Evolutionary conservation across 2,329 filamentous ascomycete species (phyloP).

Genomic region (Penicillium sp.): DNA sequence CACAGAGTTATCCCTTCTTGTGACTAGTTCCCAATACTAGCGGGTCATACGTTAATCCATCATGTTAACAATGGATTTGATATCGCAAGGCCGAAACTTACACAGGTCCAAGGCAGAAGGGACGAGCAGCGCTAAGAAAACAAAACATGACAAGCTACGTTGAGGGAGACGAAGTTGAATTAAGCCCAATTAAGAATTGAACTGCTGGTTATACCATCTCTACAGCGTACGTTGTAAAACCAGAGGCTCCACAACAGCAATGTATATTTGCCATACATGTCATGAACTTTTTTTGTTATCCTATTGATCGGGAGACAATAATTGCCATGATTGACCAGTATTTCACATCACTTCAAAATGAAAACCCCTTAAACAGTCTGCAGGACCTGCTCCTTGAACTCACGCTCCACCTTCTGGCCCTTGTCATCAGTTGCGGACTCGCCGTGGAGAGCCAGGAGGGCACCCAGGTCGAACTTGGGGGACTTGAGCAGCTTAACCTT

Average conservation of each 20-base stretch:
- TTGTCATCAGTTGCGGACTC: slow-evolving; percentile 95
- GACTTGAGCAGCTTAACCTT: slow-evolving; percentile 99
- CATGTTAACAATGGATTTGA: too few relatives aligned
- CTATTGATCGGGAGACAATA: slow-evolving; percentile 27
- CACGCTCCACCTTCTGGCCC: slow-evolving; percentile 97
- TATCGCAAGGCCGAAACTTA: too few relatives aligned
- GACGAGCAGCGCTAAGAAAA: too few relatives aligned
- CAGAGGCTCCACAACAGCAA: neutral
- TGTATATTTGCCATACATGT: slow-evolving; percentile 23
- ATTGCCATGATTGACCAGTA: slow-evolving; percentile 61
- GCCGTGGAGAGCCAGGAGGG: slow-evolving; percentile 93
- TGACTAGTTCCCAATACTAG: too few relatives aligned
- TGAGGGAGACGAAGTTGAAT: too few relatives aligned
- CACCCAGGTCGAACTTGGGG: slow-evolving; percentile 98
- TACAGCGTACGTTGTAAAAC: neutral
- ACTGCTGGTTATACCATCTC: too few relatives aligned
- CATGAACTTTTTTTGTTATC: slow-evolving; percentile 29
- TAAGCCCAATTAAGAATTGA: too few relatives aligned
- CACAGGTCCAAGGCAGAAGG: too few relatives aligned
- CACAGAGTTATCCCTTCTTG: too few relatives aligned
- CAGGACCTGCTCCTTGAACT: slow-evolving; percentile 98
- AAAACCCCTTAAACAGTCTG: slow-evolving; percentile 79
- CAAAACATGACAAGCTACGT: too few relatives aligned
- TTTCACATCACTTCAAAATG: slow-evolving; percentile 73
- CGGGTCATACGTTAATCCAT: too few relatives aligned